Conservation (phyloP, 2,329 filamentous ascomycete genomes). For the Diaporthe australafricana region DNA sequence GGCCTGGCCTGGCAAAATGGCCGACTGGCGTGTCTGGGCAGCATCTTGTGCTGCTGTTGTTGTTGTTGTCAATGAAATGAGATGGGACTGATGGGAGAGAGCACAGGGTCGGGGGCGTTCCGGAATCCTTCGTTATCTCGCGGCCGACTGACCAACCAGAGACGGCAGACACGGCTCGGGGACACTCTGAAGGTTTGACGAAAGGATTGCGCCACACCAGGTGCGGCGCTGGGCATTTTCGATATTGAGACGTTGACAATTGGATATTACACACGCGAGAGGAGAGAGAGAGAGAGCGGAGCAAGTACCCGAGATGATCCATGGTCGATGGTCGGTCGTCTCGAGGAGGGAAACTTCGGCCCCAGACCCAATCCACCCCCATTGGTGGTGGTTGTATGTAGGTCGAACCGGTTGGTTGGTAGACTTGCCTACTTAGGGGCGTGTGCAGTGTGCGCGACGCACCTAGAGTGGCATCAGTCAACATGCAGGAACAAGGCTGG, state of each 20-base stretch:
- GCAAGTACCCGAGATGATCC: too few species aligned
- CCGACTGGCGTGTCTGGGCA: not conserved
- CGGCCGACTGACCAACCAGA: conserved; percentile 12
- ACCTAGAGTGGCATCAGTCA: not conserved
- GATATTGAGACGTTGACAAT: not conserved
- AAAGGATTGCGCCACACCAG: conserved; percentile 5
- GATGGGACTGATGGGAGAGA: not conserved
- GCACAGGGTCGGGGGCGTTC: not conserved
- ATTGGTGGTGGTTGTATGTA: too few species aligned
- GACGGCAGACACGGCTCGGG: not conserved
- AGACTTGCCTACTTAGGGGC: not conserved
- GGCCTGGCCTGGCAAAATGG: not conserved
- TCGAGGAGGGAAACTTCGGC: too few species aligned
- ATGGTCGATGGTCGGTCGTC: too few species aligned
- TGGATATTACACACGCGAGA: conserved; percentile 1
- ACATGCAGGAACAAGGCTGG: conserved; percentile 1
- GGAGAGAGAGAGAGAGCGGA: too few species aligned
- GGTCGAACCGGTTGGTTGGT: not conserved
- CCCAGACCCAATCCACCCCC: too few species aligned
- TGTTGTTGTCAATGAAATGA: conserved; percentile 8
- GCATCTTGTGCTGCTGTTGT: not conserved
- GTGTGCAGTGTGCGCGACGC: too few species aligned
- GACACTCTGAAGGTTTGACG: not conserved
- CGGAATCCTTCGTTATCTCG: conserved; percentile 23
- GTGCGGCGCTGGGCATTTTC: not conserved